Base-by-base conservation (phyloP, 305 asterid genomes). In the Fraxinus platypoda region DNA sequence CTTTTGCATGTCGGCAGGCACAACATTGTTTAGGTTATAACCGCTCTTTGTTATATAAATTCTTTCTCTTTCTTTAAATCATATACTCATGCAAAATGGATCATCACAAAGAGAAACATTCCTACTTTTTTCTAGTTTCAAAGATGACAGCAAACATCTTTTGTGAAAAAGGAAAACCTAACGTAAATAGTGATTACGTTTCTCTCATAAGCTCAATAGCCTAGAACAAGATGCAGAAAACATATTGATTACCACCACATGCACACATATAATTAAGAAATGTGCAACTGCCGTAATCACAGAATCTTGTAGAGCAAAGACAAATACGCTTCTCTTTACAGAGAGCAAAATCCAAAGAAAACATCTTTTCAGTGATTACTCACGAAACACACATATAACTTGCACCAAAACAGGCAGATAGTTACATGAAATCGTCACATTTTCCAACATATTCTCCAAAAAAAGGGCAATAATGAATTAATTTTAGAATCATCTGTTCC, bases 401-500 rank as follows among this genome's bases (percentile, higher is more conserved):
- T 75, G 76, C 33, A 83, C 46, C 73, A 7, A 28, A 33, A 81
- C 76, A 62, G 21, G 74, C 80, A 79, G 41, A 77, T 80, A 57
- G 35, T 8, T 64, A 15, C 3, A 17, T 28, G 37, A 26, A 21
- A 43, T 49, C 25, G 19, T 13, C 34, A 21, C 13, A 8, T 46
- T 6, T 35, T 66, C 79, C 8, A 80, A 68, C 59, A 78, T 25
- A 23, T 43, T 66, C 23, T 80, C 79, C 78, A 57, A 82, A 79
- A 30, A 43, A 43, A 66, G 73, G 70, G 68, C 21, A 43, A 5
- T 15, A 3, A 74, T 81, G 54, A 59, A 74, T 34, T 34, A 52
- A 59, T 23, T 15, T 76, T 79, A 70, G 35, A 71, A 76, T 43
- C 62, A 54, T 19, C 62, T 79, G 78, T 37, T 46, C 33, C 23